Percentiles rank a stretch among this genome's conserved stretches.
phyloP scores from a whole-genome alignment of 805 yeast genomes.

The Lipomyces kockii region DNA sequence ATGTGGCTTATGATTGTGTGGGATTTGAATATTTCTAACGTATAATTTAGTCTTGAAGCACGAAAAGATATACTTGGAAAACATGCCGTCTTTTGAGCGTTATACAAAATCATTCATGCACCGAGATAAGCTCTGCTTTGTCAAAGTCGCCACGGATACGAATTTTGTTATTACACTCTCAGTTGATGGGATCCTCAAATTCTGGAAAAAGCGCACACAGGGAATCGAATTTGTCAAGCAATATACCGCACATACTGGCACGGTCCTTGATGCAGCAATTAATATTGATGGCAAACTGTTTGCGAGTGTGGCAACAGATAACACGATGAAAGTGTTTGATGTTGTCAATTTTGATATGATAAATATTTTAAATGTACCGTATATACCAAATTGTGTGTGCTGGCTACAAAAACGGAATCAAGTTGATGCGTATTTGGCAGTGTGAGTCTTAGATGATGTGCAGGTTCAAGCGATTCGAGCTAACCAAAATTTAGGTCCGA shows the following conservation, averaged over 20 bases:
- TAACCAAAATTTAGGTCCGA: constrained; percentile 30
- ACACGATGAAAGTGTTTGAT: constrained; percentile 46
- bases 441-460: constrained; percentile 7
- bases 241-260: constrained; percentile 39
- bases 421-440: constrained; percentile 31
- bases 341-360: constrained; percentile 48
- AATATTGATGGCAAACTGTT: constrained; percentile 40
- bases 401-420: constrained; percentile 39
- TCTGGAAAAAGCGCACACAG: constrained; percentile 42
- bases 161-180: constrained; percentile 44
- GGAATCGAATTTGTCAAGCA: constrained; percentile 46
- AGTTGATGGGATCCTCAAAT: constrained; percentile 46
- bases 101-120: constrained; percentile 42
- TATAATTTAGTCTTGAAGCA: constrained; percentile 27
- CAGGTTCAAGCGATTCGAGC: not conserved
- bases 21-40: not conserved
- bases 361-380: constrained; percentile 42
- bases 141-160: constrained; percentile 29
- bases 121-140: constrained; percentile 26
- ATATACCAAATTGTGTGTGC: constrained; percentile 40
- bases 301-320: constrained; percentile 40
- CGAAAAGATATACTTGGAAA: constrained; percentile 29
- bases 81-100: constrained; percentile 36
- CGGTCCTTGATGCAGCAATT: constrained; percentile 31
- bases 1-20: not conserved